Evolutionary conservation across 495 filamentous ascomycete genomes (phyloP).

Genomic region (Parachaetomium inaequale): DNA sequence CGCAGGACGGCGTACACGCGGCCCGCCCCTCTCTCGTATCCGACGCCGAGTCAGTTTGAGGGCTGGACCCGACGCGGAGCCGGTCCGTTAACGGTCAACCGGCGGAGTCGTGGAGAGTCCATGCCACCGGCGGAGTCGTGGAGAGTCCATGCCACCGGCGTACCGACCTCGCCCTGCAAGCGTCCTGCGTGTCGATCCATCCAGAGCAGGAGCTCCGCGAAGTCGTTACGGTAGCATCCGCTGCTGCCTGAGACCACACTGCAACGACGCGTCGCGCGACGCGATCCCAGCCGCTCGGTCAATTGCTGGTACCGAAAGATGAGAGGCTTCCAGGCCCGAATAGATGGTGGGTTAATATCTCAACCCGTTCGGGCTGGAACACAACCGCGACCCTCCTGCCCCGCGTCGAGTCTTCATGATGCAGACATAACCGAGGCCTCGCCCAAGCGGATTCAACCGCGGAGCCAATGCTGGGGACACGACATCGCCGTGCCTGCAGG

Average conservation of each 20-base stretch:
- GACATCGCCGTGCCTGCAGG: not conserved
- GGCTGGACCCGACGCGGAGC: not conserved
- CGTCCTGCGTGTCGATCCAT: slow-evolving; percentile 2
- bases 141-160: not conserved
- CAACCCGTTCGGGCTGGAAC: slow-evolving; percentile 8
- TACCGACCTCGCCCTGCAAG: not conserved
- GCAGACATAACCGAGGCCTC: not conserved
- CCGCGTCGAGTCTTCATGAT: not conserved
- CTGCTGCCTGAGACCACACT: slow-evolving; percentile 7
- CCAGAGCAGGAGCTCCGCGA: not conserved
- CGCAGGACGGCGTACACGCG: not conserved
- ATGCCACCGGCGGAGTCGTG: not conserved
- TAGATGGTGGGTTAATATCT: slow-evolving; percentile 11
- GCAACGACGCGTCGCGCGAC: slow-evolving; percentile 8
- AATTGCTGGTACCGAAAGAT: slow-evolving; percentile 8
- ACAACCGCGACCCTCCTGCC: not conserved
- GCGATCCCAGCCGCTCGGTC: slow-evolving; percentile 1
- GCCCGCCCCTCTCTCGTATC: not conserved
- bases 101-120: not conserved
- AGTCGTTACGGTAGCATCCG: not conserved
- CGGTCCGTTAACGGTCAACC: slow-evolving; percentile 7
- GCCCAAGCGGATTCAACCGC: not conserved
- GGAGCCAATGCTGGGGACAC: not conserved
- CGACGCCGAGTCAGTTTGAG: slow-evolving; percentile 2
- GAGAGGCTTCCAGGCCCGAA: not conserved